Evolutionary conservation across 768 basidiomycete species (phyloP).

Genomic region (Hericium rajendrae): DNA sequence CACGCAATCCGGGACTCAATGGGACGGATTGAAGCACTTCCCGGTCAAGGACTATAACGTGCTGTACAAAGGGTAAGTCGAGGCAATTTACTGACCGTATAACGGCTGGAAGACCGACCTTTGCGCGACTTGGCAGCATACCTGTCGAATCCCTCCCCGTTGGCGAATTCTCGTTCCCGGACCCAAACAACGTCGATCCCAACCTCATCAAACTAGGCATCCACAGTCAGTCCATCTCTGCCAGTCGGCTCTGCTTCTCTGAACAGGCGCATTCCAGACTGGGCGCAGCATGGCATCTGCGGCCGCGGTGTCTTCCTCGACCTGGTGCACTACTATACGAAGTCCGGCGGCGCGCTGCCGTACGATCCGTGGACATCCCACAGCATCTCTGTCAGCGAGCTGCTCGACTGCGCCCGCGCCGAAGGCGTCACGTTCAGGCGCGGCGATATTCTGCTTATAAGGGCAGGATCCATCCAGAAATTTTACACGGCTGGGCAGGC

Average conservation of each 20-base stretch:
- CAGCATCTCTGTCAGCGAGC: conserved; percentile 39
- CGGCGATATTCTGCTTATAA: conserved; percentile 52
- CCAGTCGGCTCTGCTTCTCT: conserved; percentile 1
- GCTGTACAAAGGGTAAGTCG: conserved; percentile 7
- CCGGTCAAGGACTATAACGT: conserved; percentile 4
- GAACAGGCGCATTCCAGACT: conserved; percentile 34
- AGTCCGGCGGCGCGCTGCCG: conserved; percentile 30
- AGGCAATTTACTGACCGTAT: not conserved
- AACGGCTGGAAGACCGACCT: too few relatives aligned
- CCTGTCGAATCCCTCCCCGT: conserved; percentile 29
- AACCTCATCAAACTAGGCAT: conserved; percentile 44
- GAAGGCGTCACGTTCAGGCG: conserved; percentile 49
- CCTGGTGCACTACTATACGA: conserved; percentile 43
- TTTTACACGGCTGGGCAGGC: conserved; percentile 34
- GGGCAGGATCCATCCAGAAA: conserved; percentile 55
- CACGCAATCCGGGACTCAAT: conserved; percentile 13
- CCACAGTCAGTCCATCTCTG: conserved; percentile 41
- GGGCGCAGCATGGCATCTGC: conserved; percentile 62
- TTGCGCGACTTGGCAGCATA: conserved; percentile 22
- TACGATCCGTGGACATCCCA: conserved; percentile 59
- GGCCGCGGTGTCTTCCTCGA: conserved; percentile 63
- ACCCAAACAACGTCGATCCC: conserved; percentile 38
- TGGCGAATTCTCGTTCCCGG: conserved; percentile 36
- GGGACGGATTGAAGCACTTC: conserved; percentile 14
- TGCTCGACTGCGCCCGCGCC: conserved; percentile 47